Conservation (phyloP, 2,329 filamentous ascomycete genomes). For the Coniochaeta sp. region DNA sequence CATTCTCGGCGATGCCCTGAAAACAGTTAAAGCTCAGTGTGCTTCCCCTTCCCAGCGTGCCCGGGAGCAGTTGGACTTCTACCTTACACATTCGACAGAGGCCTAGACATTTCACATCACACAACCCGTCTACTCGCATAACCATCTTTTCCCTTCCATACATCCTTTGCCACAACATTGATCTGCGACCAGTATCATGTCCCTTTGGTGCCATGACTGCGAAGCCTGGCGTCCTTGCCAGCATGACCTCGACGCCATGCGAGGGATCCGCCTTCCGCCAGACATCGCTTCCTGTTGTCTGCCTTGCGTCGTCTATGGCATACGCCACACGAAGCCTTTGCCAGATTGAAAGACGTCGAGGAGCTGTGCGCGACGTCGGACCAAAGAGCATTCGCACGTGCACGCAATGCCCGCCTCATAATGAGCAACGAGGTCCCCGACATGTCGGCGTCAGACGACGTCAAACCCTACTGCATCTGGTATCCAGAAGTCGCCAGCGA, state of each 20-base stretch:
- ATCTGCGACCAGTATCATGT: background rate
- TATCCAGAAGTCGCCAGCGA: constrained; percentile 15
- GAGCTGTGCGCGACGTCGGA: constrained; percentile 1
- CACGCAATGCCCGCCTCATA: constrained; percentile 9
- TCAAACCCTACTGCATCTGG: constrained; percentile 10
- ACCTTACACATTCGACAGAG: background rate
- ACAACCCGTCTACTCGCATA: background rate
- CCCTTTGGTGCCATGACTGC: background rate
- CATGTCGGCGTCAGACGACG: constrained; percentile 5
- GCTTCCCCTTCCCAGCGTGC: too few species aligned
- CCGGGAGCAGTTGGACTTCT: too few species aligned
- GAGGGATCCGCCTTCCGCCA: background rate
- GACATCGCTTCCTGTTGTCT: background rate
- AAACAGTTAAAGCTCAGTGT: too few species aligned
- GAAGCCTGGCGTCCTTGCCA: background rate
- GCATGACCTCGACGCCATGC: constrained; percentile 3
- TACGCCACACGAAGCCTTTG: constrained; percentile 4
- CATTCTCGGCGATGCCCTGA: too few species aligned
- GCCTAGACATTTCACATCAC: background rate
- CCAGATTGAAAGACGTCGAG: background rate
- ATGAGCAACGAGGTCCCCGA: constrained; percentile 10
- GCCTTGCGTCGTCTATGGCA: constrained; percentile 1
- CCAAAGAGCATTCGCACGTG: background rate
- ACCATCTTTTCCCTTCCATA: background rate
- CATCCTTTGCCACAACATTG: background rate